These are phyloP conservation scores for Aspergillus nidulans DNA, from an alignment of 495 filamentous ascomycete genomes.

Conservation along the genomic window DNA sequence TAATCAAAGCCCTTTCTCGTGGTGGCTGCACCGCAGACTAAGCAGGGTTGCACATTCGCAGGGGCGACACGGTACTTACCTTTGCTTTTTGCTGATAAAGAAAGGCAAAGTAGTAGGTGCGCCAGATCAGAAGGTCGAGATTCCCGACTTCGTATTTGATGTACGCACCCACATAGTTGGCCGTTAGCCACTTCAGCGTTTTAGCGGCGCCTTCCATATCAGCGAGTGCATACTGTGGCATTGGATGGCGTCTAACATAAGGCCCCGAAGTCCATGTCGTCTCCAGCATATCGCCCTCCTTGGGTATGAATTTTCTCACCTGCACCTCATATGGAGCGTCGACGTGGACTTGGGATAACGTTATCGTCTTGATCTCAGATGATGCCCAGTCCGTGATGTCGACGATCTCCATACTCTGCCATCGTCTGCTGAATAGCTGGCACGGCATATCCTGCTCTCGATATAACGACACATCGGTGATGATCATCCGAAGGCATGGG, in stretches of 20 bases:
- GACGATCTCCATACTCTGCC: conserved; percentile 11
- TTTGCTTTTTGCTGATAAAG: conserved; percentile 12
- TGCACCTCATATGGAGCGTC: conserved; percentile 9
- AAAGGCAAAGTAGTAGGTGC: conserved; percentile 12
- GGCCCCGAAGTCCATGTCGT: conserved; percentile 1
- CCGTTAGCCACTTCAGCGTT: conserved; percentile 2
- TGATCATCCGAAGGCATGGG: conserved; percentile 11
- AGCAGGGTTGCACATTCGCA: neutral
- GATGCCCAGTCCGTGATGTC: conserved; percentile 14
- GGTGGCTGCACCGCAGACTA: neutral
- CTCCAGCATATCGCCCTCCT: conserved; percentile 11
- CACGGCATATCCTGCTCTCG: conserved; percentile 13
- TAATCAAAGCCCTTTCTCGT: conserved; percentile 8
- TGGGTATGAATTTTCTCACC: conserved; percentile 7
- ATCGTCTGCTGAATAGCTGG: conserved; percentile 11
- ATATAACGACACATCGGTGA: conserved; percentile 12
- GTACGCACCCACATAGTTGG: conserved; percentile 6
- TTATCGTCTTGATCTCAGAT: conserved; percentile 6
- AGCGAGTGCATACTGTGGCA: conserved; percentile 8
- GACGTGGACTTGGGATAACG: conserved; percentile 6
- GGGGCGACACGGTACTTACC: neutral
- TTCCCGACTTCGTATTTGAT: conserved; percentile 6
- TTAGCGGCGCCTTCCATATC: conserved; percentile 6
- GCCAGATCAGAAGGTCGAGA: conserved; percentile 7
- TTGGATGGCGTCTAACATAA: neutral